A percentile compares a stretch with the other conserved stretches of the same genome.
Conservation (phyloP, 768 basidiomycete genomes). For the Clitopilus hobsonii region DNA sequence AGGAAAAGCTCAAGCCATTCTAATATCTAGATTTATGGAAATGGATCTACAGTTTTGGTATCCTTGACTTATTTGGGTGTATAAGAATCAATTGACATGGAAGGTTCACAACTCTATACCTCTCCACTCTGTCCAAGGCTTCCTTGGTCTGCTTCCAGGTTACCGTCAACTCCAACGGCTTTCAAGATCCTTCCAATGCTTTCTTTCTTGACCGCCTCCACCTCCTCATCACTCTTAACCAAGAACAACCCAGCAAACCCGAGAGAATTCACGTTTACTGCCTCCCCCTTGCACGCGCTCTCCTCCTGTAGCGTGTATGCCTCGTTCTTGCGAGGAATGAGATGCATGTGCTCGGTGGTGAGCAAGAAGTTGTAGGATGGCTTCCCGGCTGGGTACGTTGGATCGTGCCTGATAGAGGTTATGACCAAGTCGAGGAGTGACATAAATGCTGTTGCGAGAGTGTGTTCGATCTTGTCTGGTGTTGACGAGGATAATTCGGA, state of each 20-base stretch:
- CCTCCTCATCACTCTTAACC: slow-evolving; percentile 76
- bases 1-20: no score
- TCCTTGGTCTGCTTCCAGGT: slow-evolving; percentile 55
- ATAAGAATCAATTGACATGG: neutral
- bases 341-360: slow-evolving; percentile 78
- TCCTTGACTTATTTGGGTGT: no score
- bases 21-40: no score
- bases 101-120: slow-evolving; percentile 7
- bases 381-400: slow-evolving; percentile 54
- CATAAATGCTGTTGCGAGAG: slow-evolving; percentile 60
- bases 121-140: slow-evolving; percentile 30
- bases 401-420: slow-evolving; percentile 65
- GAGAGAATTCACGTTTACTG: slow-evolving; percentile 76
- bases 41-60: no score
- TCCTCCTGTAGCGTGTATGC: slow-evolving; percentile 40
- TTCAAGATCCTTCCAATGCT: slow-evolving; percentile 59
- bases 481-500: slow-evolving; percentile 29
- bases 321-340: slow-evolving; percentile 76
- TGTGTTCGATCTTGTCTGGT: slow-evolving; percentile 41
- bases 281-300: slow-evolving; percentile 36
- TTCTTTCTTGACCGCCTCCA: slow-evolving; percentile 62
- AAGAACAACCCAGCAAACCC: slow-evolving; percentile 90
- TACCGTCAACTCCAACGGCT: slow-evolving; percentile 57
- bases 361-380: slow-evolving; percentile 84
- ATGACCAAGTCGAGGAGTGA: slow-evolving; percentile 73